phyloP scores from a whole-genome alignment of 2,329 filamentous ascomycete genomes.

The Aspergillus japonicus region DNA sequence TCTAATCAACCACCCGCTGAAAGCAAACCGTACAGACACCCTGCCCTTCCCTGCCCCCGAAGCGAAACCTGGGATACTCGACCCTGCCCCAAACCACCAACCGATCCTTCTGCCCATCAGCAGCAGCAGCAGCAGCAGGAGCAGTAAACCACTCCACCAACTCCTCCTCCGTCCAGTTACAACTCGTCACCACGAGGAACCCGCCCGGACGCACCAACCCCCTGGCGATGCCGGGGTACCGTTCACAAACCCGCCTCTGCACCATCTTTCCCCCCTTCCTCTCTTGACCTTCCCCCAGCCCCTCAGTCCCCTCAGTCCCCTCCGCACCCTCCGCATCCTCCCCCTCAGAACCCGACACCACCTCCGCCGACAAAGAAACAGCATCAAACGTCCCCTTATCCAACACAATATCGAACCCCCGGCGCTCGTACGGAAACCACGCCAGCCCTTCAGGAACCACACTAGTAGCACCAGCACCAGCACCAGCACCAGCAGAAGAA shows the following conservation, averaged over 20 bases:
- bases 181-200: slow-evolving; percentile 84
- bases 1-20: slow-evolving; percentile 43
- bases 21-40: slow-evolving; percentile 88
- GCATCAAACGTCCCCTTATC: slow-evolving; percentile 99
- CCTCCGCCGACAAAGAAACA: slow-evolving; percentile 63
- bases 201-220: slow-evolving; percentile 68
- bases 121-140: slow-evolving; percentile 5
- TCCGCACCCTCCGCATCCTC: neutral
- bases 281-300: neutral
- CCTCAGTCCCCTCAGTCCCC: slow-evolving; percentile 6
- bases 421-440: slow-evolving; percentile 42
- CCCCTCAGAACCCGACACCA: slow-evolving; percentile 2
- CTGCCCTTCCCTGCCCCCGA: slow-evolving; percentile 84
- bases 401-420: slow-evolving; percentile 84
- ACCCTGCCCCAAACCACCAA: slow-evolving; percentile 67
- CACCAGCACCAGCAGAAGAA: neutral
- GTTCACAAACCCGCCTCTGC: slow-evolving; percentile 64
- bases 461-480: too few species aligned
- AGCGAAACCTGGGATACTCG: slow-evolving; percentile 81
- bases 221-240: slow-evolving; percentile 69
- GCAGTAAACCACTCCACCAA: slow-evolving; percentile 73
- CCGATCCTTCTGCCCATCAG: slow-evolving; percentile 24
- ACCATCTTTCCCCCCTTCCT: slow-evolving; percentile 30
- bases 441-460: slow-evolving; percentile 13
- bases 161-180: slow-evolving; percentile 96